Conservation (phyloP, 176 grass and related monocot genomes). For the Neostapfia colusana region DNA sequence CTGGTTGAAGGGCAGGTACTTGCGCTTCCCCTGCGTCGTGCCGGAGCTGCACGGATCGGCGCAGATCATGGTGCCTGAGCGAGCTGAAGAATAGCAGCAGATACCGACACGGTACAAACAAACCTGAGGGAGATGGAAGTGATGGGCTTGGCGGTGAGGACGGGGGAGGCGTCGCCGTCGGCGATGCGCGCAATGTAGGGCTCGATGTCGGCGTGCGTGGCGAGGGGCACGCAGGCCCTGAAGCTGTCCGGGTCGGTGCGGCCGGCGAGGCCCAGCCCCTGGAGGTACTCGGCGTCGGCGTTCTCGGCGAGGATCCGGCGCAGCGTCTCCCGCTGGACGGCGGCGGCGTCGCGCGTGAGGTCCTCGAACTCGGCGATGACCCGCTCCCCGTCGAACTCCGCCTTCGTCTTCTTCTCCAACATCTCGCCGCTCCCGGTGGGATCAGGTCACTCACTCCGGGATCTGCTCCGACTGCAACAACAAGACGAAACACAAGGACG, state of each 20-base stretch:
- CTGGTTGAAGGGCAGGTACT: constrained; percentile 78
- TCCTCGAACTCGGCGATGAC: constrained; percentile 74
- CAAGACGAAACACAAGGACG: no score
- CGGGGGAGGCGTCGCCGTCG: constrained; percentile 58
- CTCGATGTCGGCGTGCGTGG: constrained; percentile 64
- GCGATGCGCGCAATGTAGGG: constrained; percentile 81
- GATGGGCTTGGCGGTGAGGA: constrained; percentile 66
- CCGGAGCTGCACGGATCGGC: constrained; percentile 52
- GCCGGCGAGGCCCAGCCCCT: constrained; percentile 48
- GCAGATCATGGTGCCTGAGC: neutral
- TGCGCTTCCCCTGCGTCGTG: constrained; percentile 88
- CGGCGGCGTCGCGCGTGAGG: constrained; percentile 53
- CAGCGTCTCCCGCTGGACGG: constrained; percentile 64
- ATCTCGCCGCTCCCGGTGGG: no score
- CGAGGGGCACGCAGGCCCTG: constrained; percentile 57
- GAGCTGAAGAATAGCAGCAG: neutral
- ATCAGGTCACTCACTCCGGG: no score
- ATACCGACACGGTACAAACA: neutral
- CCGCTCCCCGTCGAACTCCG: constrained; percentile 44
- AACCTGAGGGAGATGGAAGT: constrained; percentile 80
- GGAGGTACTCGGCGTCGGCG: constrained; percentile 60
- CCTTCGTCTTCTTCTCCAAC: constrained; percentile 5
- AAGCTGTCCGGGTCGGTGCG: constrained; percentile 71
- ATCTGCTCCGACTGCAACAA: no score
- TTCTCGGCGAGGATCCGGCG: constrained; percentile 65